These are phyloP conservation scores for Debaryomyces udenii DNA, from an alignment of 1,139 yeast genomes.

Conservation along the genomic window DNA sequence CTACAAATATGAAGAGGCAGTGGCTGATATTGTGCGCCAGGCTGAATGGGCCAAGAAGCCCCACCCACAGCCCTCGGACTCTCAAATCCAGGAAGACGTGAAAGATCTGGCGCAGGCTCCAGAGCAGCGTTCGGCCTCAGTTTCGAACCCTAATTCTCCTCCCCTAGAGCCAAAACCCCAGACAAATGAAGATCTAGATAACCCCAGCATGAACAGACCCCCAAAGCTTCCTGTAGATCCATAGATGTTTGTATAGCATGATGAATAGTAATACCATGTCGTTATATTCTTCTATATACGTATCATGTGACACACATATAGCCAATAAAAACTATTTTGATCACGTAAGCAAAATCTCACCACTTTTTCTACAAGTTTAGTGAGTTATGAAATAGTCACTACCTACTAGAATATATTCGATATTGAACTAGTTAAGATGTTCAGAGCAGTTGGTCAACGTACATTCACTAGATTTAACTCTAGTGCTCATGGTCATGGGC, in stretches of 20 bases:
- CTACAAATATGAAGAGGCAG: conserved; percentile 11
- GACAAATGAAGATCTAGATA: conserved; percentile 3
- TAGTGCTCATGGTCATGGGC: conserved; percentile 37
- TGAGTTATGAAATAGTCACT: too few species aligned
- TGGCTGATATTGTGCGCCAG: background rate
- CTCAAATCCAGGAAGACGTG: background rate
- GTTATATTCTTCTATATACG: conserved; percentile 1
- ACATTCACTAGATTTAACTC: conserved; percentile 47
- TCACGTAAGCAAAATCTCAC: conserved; percentile 14
- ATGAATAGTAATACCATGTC: background rate
- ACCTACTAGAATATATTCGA: conserved; percentile 3
- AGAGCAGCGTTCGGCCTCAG: too few species aligned
- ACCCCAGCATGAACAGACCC: conserved; percentile 5
- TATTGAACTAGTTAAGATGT: conserved; percentile 26
- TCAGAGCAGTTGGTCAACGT: conserved; percentile 42
- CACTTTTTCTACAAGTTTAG: conserved; percentile 8
- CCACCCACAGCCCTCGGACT: too few species aligned
- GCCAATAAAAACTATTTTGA: conserved; percentile 14
- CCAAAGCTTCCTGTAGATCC: background rate
- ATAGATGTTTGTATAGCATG: background rate
- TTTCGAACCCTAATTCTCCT: background rate
- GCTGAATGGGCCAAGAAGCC: conserved; percentile 1
- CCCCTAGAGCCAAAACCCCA: background rate
- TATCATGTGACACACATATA: conserved; percentile 7
- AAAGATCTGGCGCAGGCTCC: background rate